Percentiles rank a stretch among this genome's conserved stretches.
Conservation (phyloP, 352 stramenopile species). For the Pythium angustatum region DNA sequence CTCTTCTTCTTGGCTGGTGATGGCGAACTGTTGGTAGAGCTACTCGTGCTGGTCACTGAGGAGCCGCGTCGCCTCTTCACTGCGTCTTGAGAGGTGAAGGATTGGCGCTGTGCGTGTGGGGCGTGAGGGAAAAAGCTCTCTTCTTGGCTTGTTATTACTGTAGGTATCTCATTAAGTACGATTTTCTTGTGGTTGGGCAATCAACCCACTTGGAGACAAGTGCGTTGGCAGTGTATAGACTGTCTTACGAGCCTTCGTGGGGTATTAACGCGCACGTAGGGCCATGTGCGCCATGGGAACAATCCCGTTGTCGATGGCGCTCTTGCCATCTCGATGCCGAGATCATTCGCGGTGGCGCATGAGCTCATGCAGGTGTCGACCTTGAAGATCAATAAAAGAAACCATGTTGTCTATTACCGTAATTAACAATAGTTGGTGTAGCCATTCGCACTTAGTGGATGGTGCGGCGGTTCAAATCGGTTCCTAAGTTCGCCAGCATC, state of each 20-base stretch:
- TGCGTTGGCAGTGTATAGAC: too few relatives aligned
- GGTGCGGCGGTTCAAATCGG: too few relatives aligned
- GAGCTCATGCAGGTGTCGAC: too few relatives aligned
- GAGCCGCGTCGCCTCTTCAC: slow-evolving; percentile 30
- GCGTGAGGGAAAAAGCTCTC: not conserved
- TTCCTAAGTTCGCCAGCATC: slow-evolving; percentile 1
- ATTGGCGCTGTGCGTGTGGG: slow-evolving; percentile 15
- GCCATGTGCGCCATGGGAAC: too few relatives aligned
- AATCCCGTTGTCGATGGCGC: too few relatives aligned
- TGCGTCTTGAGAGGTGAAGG: slow-evolving; percentile 14
- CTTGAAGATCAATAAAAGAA: slow-evolving; percentile 18
- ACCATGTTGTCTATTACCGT: slow-evolving; percentile 1
- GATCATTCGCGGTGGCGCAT: too few relatives aligned
- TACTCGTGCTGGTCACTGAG: not conserved
- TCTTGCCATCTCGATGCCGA: too few relatives aligned
- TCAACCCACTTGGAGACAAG: slow-evolving; percentile 5
- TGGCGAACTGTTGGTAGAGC: not conserved
- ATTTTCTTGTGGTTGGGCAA: slow-evolving; percentile 31
- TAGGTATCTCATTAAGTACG: slow-evolving; percentile 17
- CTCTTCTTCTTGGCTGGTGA: slow-evolving; percentile 10
- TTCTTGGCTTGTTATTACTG: slow-evolving; percentile 7
- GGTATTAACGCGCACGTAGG: too few relatives aligned
- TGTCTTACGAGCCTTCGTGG: too few relatives aligned
- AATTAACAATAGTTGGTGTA: slow-evolving; percentile 1
- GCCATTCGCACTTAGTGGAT: slow-evolving; percentile 15